phyloP scores from a whole-genome alignment of 1,139 yeast genomes.

The Meyerozyma smithsonii region DNA sequence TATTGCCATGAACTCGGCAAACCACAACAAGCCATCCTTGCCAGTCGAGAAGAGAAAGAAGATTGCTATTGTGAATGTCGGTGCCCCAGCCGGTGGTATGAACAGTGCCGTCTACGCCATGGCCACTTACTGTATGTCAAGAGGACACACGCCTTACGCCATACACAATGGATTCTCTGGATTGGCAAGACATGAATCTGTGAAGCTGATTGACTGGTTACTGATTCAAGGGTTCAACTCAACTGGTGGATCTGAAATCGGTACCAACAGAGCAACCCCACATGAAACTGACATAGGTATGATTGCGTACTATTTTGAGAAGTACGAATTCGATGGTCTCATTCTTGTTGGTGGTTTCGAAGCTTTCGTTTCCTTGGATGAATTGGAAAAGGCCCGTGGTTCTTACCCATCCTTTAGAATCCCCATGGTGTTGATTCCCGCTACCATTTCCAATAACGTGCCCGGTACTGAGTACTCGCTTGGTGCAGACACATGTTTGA shows the following conservation, averaged over 20 bases:
- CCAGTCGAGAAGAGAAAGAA: slow-evolving; percentile 54
- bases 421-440: slow-evolving; percentile 75
- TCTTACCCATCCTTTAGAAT: slow-evolving; percentile 71
- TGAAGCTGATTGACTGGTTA: slow-evolving; percentile 58
- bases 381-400: slow-evolving; percentile 57
- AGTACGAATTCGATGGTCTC: slow-evolving; percentile 68
- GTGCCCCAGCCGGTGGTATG: slow-evolving; percentile 83
- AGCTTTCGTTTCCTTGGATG: slow-evolving; percentile 66
- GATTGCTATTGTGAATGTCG: slow-evolving; percentile 75
- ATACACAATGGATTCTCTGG: slow-evolving; percentile 77
- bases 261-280: slow-evolving; percentile 74
- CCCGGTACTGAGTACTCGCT: slow-evolving; percentile 81
- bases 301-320: slow-evolving; percentile 72
- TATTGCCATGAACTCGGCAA: slow-evolving; percentile 62
- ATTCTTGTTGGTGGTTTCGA: slow-evolving; percentile 78
- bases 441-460: slow-evolving; percentile 80
- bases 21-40: slow-evolving; percentile 59
- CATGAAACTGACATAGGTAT: slow-evolving; percentile 63
- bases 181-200: slow-evolving; percentile 68
- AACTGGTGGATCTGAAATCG: slow-evolving; percentile 76
- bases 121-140: slow-evolving; percentile 68
- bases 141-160: slow-evolving; percentile 71
- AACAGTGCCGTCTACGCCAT: slow-evolving; percentile 74
- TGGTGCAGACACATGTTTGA: slow-evolving; percentile 77
- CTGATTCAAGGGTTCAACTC: slow-evolving; percentile 73